Percentiles rank a stretch among this genome's conserved stretches.
Conservation (phyloP, 306 rosid genomes). For the Carpinus fangiana region DNA sequence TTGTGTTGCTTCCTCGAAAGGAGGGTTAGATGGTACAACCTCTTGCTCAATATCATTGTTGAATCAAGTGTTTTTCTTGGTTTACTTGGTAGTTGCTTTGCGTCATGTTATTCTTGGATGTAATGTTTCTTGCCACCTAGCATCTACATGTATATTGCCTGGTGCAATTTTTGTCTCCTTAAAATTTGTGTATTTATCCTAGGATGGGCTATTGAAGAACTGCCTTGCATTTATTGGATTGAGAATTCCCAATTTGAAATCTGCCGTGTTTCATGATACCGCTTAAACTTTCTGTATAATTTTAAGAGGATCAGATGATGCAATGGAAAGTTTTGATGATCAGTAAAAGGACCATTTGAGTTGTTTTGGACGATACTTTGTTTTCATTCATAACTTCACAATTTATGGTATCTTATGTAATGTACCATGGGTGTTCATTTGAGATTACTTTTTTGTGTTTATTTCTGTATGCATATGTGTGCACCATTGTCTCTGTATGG, state of each 20-base stretch:
- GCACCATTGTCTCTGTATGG: not conserved
- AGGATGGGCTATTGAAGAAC: not conserved
- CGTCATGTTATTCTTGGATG: conserved; percentile 3
- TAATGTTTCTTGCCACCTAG: not conserved
- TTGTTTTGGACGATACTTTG: not conserved
- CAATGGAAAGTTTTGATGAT: not conserved
- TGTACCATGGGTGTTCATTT: not conserved
- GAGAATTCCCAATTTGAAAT: not conserved
- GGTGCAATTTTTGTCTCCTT: not conserved
- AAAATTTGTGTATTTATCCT: not conserved
- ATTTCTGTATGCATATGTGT: not conserved
- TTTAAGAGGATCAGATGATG: not conserved
- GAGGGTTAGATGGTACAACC: not conserved
- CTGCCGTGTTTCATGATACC: not conserved
- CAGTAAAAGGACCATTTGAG: not conserved
- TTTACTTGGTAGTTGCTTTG: conserved; percentile 6
- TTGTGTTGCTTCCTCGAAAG: not conserved
- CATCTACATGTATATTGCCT: not conserved
- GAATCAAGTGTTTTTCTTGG: not conserved
- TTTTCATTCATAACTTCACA: not conserved
- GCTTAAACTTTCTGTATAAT: not conserved
- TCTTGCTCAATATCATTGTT: not conserved
- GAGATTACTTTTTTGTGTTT: not conserved
- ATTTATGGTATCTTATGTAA: not conserved
- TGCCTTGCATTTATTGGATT: not conserved